Evolutionary conservation across 208 protist genomes (phyloP).

Genomic region (Polymyxa betae): DNA sequence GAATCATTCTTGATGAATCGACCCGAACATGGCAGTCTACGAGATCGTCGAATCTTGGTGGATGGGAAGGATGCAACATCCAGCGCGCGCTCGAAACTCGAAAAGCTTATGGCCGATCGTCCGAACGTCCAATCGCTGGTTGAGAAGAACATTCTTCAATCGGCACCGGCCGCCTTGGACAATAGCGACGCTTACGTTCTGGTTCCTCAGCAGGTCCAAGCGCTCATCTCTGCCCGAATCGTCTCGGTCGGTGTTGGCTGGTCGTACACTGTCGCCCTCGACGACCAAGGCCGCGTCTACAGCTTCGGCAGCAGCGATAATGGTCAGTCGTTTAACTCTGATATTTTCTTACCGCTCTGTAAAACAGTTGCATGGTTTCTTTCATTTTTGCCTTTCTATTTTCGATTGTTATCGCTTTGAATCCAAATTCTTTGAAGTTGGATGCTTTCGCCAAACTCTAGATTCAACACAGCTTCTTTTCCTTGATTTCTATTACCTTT

Average conservation of each 20-base stretch:
- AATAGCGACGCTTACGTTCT: background rate
- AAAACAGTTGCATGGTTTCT: no score
- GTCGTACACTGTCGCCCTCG: background rate
- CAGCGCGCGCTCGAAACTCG: background rate
- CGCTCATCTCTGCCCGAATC: background rate
- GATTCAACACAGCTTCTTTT: no score
- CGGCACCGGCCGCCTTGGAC: background rate
- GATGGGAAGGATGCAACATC: background rate
- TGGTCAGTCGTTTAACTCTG: no score
- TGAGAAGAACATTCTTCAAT: background rate
- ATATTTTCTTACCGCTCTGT: no score
- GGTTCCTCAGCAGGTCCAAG: background rate
- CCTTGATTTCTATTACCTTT: no score
- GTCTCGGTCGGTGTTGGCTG: background rate
- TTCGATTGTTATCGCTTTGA: no score
- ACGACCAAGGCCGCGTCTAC: conserved; percentile 5
- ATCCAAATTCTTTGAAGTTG: no score
- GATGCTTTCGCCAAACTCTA: no score
- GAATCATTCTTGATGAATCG: background rate
- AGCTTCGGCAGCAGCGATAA: conserved; percentile 16
- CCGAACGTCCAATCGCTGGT: background rate
- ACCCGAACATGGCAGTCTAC: background rate
- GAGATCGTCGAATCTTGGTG: background rate
- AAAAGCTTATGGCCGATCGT: background rate
- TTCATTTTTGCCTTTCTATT: no score